Percentiles rank a stretch among this genome's conserved stretches.
These are phyloP conservation scores for Pharus latifolius DNA, from an alignment of 176 grass and related monocot species.

Conservation along the genomic window DNA sequence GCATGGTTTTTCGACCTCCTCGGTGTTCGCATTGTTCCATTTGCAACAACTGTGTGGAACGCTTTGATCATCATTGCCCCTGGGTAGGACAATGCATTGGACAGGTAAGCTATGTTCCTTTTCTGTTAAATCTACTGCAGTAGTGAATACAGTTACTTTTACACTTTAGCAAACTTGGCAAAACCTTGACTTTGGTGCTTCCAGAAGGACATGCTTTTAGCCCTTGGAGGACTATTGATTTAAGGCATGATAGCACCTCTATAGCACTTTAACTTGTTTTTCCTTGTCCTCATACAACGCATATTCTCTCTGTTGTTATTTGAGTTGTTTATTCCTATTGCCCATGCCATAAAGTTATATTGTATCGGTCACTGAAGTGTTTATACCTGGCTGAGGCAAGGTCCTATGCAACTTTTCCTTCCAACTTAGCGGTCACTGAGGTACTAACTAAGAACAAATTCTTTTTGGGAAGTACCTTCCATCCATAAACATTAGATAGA, in stretches of 20 bases:
- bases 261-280: background rate
- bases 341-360: background rate
- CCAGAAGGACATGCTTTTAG: background rate
- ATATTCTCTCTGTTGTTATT: background rate
- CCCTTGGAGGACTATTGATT: background rate
- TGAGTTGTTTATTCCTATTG: background rate
- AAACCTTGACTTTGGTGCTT: background rate
- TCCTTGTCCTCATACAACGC: background rate
- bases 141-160: background rate
- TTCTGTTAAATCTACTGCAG: background rate
- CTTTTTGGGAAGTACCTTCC: too few relatives aligned
- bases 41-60: conserved; percentile 72
- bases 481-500: too few relatives aligned
- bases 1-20: conserved; percentile 77
- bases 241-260: background rate
- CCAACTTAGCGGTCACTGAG: background rate
- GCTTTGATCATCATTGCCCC: conserved; percentile 83
- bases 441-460: too few relatives aligned
- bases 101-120: conserved; percentile 27
- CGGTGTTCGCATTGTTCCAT: conserved; percentile 82
- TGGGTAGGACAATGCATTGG: conserved; percentile 91
- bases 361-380: background rate
- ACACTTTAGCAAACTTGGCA: background rate
- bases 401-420: too few relatives aligned
- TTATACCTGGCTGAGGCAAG: too few relatives aligned